phyloP scores from a whole-genome alignment of 140 eudicot genomes.

The Cichorium intybus region DNA sequence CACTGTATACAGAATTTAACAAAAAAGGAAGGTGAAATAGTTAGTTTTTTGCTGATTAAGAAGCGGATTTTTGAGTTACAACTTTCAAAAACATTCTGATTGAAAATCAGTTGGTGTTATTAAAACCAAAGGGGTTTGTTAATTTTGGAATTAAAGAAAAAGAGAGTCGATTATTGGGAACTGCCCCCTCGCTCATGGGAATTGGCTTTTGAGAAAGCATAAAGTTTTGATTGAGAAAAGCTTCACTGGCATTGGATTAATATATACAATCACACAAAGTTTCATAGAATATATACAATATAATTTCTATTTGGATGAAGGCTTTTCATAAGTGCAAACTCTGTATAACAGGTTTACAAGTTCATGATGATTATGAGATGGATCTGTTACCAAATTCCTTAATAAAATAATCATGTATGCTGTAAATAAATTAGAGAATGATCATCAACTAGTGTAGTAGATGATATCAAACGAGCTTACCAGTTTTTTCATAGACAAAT shows the following conservation, averaged over 20 bases:
- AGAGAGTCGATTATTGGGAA: slow-evolving; percentile 1
- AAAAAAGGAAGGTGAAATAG: not conserved
- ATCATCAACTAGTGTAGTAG: slow-evolving; percentile 1
- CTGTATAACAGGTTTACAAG: not conserved
- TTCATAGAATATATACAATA: not conserved
- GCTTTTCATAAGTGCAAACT: not conserved
- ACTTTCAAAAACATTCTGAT: slow-evolving; percentile 6
- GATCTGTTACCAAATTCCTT: slow-evolving; percentile 1
- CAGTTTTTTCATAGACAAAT: slow-evolving; percentile 7
- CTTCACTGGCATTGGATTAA: not conserved
- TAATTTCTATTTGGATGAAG: not conserved
- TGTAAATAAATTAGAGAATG: not conserved
- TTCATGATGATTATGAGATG: not conserved
- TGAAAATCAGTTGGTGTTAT: not conserved
- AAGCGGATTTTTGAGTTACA: not conserved
- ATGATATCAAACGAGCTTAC: slow-evolving; percentile 7
- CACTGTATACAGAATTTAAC: slow-evolving; percentile 50
- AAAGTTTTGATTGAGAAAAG: not conserved
- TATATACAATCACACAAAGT: not conserved
- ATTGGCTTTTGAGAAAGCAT: not conserved
- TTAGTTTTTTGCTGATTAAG: not conserved
- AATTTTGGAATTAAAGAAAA: slow-evolving; percentile 11
- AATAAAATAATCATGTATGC: not conserved
- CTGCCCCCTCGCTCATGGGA: slow-evolving; percentile 7
- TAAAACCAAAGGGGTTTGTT: not conserved